These are phyloP conservation scores for Aphanomyces invadans DNA, from an alignment of 352 stramenopile genomes.

Conservation along the genomic window DNA sequence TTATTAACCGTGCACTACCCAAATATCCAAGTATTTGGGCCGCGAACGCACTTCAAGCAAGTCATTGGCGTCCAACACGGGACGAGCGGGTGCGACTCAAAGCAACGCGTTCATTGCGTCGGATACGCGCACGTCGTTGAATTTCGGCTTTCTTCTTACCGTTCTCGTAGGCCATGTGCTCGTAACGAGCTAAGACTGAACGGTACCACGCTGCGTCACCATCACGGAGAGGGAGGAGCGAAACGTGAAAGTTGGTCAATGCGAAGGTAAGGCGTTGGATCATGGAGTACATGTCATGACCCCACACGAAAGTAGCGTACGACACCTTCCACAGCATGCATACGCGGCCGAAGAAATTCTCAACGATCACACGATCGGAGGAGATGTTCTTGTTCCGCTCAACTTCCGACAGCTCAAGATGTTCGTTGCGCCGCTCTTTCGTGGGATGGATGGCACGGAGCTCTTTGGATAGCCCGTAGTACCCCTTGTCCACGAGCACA, in stretches of 20 bases:
- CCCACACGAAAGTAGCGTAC: not conserved
- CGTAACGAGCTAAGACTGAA: not conserved
- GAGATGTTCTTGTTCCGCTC: conserved; percentile 3
- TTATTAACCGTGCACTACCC: too few species aligned
- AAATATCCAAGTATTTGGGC: too few species aligned
- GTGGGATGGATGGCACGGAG: not conserved
- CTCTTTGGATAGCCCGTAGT: not conserved
- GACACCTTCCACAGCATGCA: not conserved
- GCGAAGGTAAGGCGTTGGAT: not conserved
- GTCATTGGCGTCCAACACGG: too few species aligned
- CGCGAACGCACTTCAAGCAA: too few species aligned
- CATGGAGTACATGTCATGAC: not conserved
- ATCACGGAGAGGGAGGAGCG: not conserved
- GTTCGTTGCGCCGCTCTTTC: not conserved
- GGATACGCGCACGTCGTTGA: not conserved
- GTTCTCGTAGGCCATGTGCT: not conserved
- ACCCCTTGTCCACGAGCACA: conserved; percentile 5
- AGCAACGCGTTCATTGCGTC: not conserved
- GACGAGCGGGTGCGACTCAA: too few species aligned
- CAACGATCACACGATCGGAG: not conserved
- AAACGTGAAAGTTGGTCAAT: not conserved
- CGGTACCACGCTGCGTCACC: not conserved
- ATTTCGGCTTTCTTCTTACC: not conserved
- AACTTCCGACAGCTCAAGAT: not conserved
- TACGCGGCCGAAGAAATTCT: conserved; percentile 7